Percentiles rank a stretch among this genome's conserved stretches.
Conservation (phyloP, 495 filamentous ascomycete species). For the Parathielavia hyrcaniae region DNA sequence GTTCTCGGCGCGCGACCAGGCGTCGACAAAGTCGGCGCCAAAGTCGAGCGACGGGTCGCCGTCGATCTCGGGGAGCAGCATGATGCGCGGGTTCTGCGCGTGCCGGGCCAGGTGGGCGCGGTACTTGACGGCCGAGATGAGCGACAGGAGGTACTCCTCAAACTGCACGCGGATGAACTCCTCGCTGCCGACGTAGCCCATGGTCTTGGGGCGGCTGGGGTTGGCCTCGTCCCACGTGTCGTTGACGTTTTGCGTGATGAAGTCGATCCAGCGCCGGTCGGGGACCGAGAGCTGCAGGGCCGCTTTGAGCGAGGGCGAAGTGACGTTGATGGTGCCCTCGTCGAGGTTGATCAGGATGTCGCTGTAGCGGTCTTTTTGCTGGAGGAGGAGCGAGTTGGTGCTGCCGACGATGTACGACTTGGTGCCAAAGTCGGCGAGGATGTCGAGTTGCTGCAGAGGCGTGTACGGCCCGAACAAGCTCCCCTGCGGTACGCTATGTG, state of each 20-base stretch:
- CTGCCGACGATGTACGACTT: constrained; percentile 97
- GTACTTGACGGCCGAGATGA: constrained; percentile 85
- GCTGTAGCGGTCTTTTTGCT: constrained; percentile 95
- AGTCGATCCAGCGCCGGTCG: constrained; percentile 94
- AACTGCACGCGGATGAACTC: constrained; percentile 98
- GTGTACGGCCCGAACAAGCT: constrained; percentile 97
- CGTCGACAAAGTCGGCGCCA: constrained; percentile 64
- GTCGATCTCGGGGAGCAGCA: constrained; percentile 60
- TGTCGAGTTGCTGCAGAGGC: constrained; percentile 88
- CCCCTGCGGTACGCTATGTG: constrained; percentile 47
- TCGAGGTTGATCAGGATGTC: constrained; percentile 96
- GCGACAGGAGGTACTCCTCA: constrained; percentile 89
- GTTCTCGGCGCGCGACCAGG: constrained; percentile 82
- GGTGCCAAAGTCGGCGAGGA: constrained; percentile 87
- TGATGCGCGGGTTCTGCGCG: constrained; percentile 51
- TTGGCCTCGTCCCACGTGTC: constrained; percentile 95
- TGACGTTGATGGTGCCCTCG: constrained; percentile 78
- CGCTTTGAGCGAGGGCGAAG: constrained; percentile 66
- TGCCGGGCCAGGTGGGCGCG: constrained; percentile 66
- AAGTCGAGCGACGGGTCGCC: constrained; percentile 84
- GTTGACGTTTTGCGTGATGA: constrained; percentile 83
- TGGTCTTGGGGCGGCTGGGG: constrained; percentile 79
- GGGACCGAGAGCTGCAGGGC: constrained; percentile 77
- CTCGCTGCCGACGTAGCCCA: constrained; percentile 93
- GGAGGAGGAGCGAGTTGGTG: constrained; percentile 87